Evolutionary conservation across 139 green algal species (phyloP), one percentile per base, ranked within the genome.

Genomic region (Picochlorum sp.): DNA sequence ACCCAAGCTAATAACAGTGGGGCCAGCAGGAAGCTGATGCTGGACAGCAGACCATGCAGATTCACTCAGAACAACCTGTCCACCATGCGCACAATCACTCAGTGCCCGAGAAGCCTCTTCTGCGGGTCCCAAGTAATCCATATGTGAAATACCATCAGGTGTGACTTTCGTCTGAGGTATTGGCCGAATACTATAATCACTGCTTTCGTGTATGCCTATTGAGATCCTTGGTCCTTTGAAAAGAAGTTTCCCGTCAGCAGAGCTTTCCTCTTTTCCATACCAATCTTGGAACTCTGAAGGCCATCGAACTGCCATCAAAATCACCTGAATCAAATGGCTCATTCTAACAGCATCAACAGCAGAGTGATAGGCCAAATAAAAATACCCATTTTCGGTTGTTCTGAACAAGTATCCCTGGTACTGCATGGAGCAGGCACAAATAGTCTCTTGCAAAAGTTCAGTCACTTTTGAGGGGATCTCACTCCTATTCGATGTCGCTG

Each of bases 41-140:
- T 90, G 84, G 26, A 91, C 77, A 20, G 62, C 57, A 11, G 77
- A 66, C 87, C 87, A 95, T 3, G 87, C 84, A 45, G 63, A 44
- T 62, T 88, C 81, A 28, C 63, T 86, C 9, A 95, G 62, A 31
- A 95, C 70, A 16, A 92, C 82, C 57, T 90, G 83, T 18, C 85
- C 84, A 23, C 84, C 84, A 47, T 83, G 63, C 8, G 62, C 67
- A 0, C 63, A 64, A 23, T 73, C 70, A 18, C 66, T 71, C 3
- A 94, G 63, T 34, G 57, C 57, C n/a, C 71, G 30, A 20, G 75
- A 61, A 10, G 85, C 66, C 13, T 69, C 65, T 57, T 83, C 78
- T 1, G 47, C 83, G 3, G 65, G 66, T 8, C 86, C 86, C 9
- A 57, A 18, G 59, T 85, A 89, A 18, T 77, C 63, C 4, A 61